These are phyloP conservation scores for Kodamaea fungicola DNA, from an alignment of 1,139 yeast genomes.

Conservation along the genomic window DNA sequence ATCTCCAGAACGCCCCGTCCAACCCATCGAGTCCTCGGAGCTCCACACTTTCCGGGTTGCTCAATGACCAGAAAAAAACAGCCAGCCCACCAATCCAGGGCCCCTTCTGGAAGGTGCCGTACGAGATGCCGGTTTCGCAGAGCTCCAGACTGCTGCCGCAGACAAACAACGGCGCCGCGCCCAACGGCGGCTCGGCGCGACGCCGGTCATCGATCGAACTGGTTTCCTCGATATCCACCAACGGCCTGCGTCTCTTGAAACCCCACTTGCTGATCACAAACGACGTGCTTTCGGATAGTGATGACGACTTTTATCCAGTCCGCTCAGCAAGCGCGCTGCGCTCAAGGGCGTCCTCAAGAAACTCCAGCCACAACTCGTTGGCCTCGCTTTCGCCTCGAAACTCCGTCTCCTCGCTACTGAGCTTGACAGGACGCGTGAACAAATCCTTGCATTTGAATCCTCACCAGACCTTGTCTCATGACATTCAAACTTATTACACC, in stretches of 20 bases:
- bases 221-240: slow-evolving; percentile 30
- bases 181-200: slow-evolving; percentile 6
- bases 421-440: slow-evolving; percentile 43
- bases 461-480: slow-evolving; percentile 6
- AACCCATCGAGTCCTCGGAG: slow-evolving; percentile 20
- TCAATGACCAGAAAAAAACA: slow-evolving; percentile 14
- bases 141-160: slow-evolving; percentile 5
- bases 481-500: slow-evolving; percentile 43
- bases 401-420: slow-evolving; percentile 43
- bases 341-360: slow-evolving; percentile 1
- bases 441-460: slow-evolving; percentile 1
- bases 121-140: slow-evolving; percentile 37
- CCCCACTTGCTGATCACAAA: slow-evolving; percentile 22
- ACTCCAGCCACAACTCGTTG: slow-evolving; percentile 17
- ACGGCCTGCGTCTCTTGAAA: slow-evolving; percentile 30
- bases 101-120: slow-evolving; percentile 52
- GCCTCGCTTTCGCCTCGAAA: slow-evolving; percentile 38
- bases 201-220: slow-evolving; percentile 39
- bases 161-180: background rate
- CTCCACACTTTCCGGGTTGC: slow-evolving; percentile 8
- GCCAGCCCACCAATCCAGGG: slow-evolving; percentile 40
- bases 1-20: slow-evolving; percentile 10
- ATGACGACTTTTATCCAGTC: slow-evolving; percentile 40
- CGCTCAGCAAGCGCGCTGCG: slow-evolving; percentile 12
- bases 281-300: slow-evolving; percentile 32